Evolutionary conservation across 2,329 filamentous ascomycete species (phyloP).

Genomic region (Pseudogymnoascus sp.): DNA sequence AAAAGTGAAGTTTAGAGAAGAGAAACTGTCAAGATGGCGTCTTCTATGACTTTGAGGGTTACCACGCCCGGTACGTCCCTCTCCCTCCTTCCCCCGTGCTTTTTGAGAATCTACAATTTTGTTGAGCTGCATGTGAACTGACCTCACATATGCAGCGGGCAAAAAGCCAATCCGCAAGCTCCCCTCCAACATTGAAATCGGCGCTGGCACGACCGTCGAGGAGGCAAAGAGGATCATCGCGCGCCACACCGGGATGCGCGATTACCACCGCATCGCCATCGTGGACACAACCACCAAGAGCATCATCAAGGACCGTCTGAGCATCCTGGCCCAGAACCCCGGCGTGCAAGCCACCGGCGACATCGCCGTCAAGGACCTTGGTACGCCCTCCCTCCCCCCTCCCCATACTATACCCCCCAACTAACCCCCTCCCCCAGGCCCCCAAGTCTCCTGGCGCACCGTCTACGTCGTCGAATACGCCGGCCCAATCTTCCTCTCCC

Average conservation of each 20-base stretch:
- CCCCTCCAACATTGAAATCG: slow-evolving; percentile 42
- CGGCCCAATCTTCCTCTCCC: slow-evolving; percentile 83
- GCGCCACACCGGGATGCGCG: slow-evolving; percentile 39
- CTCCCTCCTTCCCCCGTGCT: too few relatives aligned
- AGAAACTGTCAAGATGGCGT: not conserved
- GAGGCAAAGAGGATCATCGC: slow-evolving; percentile 50
- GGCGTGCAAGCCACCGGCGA: slow-evolving; percentile 42
- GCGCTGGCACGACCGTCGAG: slow-evolving; percentile 44
- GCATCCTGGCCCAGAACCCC: slow-evolving; percentile 40
- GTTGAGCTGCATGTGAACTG: not conserved
- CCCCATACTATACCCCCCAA: slow-evolving; percentile 13
- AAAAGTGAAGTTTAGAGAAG: not conserved
- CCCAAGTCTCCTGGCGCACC: slow-evolving; percentile 83
- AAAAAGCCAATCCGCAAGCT: slow-evolving; percentile 35
- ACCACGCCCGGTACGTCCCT: slow-evolving; percentile 1
- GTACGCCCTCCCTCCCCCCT: slow-evolving; percentile 38
- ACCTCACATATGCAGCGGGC: slow-evolving; percentile 16
- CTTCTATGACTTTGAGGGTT: slow-evolving; percentile 8
- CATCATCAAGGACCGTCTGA: slow-evolving; percentile 54
- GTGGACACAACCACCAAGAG: slow-evolving; percentile 53
- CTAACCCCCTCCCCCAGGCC: slow-evolving; percentile 43
- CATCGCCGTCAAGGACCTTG: slow-evolving; percentile 87
- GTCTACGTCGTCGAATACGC: slow-evolving; percentile 95
- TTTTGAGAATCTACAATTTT: slow-evolving; percentile 2
- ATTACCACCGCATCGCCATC: slow-evolving; percentile 54